Conservation (phyloP, 2,329 filamentous ascomycete species). For the Botrytis tulipae region DNA sequence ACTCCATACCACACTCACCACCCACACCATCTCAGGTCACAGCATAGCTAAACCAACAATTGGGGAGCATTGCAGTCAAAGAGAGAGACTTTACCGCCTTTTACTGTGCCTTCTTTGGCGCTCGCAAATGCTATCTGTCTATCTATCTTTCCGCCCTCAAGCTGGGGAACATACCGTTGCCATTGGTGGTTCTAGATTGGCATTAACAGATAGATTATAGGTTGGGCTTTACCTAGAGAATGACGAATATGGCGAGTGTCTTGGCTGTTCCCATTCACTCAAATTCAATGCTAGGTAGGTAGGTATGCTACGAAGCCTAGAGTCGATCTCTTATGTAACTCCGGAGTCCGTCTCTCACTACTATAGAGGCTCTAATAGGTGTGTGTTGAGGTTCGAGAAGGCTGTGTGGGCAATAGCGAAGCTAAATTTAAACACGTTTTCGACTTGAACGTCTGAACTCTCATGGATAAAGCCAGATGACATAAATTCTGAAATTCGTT, state of each 20-base stretch:
- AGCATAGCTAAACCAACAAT: background rate
- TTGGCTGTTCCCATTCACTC: background rate
- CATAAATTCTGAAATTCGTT: background rate
- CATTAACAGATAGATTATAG: background rate
- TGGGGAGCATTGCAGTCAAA: background rate
- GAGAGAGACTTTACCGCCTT: slow-evolving; percentile 10
- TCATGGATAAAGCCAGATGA: background rate
- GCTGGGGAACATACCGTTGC: slow-evolving; percentile 6
- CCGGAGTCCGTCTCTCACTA: background rate
- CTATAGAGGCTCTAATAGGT: background rate
- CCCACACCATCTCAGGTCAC: background rate
- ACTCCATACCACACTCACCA: background rate
- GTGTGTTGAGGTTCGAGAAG: background rate
- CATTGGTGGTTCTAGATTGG: background rate
- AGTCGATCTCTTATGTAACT: background rate
- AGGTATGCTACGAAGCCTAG: background rate
- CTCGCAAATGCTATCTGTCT: background rate
- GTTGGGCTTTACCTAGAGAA: background rate
- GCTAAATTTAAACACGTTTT: background rate
- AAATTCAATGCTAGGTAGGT: background rate
- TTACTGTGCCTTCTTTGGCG: slow-evolving; percentile 3
- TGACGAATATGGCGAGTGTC: background rate
- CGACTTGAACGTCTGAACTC: background rate
- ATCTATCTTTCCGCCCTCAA: background rate
- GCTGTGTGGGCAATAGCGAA: background rate